A percentile compares a stretch with the other conserved stretches of the same genome.
phyloP scores from a whole-genome alignment of 2,329 filamentous ascomycete species.

The Arthrobotrys musiformis region DNA sequence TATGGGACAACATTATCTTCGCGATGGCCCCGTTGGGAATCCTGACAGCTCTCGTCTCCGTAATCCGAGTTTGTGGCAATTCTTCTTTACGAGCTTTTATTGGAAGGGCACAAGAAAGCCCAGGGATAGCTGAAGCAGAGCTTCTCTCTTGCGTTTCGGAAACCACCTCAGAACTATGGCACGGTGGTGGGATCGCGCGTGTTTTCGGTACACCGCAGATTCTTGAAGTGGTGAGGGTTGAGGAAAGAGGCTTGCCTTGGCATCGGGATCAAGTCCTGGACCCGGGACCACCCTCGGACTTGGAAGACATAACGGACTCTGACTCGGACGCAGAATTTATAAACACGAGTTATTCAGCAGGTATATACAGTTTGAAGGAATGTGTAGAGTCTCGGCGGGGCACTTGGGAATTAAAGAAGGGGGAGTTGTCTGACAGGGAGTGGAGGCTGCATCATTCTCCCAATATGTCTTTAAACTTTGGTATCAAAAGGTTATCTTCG shows the following conservation, averaged over 20 bases:
- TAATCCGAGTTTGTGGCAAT: constrained; percentile 60
- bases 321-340: not conserved
- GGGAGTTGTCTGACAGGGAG: too few relatives aligned
- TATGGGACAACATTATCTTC: constrained; percentile 54
- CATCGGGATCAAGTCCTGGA: too few relatives aligned
- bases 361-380: not conserved
- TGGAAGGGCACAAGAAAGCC: constrained; percentile 61
- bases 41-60: constrained; percentile 62
- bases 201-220: constrained; percentile 10
- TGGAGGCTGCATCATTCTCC: constrained; percentile 18
- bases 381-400: not conserved
- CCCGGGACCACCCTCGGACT: too few relatives aligned
- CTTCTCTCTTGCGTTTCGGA: constrained; percentile 58
- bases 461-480: constrained; percentile 48
- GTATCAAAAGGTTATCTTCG: constrained; percentile 22
- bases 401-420: not conserved
- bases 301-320: too few relatives aligned
- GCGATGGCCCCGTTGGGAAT: constrained; percentile 60
- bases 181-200: constrained; percentile 2
- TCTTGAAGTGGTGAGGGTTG: not conserved
- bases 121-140: constrained; percentile 58
- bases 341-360: not conserved
- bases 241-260: too few relatives aligned
- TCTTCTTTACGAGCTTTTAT: constrained; percentile 61
- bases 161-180: constrained; percentile 1